Base-by-base conservation (phyloP, 306 rosid species). In the Sechiopsis laciniata region DNA sequence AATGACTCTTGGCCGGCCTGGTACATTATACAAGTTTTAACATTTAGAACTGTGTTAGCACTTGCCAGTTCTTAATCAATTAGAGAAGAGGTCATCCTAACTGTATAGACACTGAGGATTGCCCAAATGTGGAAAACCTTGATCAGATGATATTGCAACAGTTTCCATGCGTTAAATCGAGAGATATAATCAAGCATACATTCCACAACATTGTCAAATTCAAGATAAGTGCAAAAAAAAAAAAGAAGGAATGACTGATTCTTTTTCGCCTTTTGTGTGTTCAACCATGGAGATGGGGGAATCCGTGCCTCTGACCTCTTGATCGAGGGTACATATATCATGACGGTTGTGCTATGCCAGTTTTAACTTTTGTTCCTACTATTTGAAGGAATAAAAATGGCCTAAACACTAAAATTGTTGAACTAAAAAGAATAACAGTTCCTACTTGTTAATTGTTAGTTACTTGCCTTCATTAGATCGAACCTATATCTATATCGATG, bases 1-100 rank as follows among this genome's bases (percentile, higher is more conserved):
- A 94, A 94, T 16, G 99, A 94, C 87, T 94, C 99, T 85, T 94
- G 99, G 79, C 99, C 99, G 10, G 99, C 99, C 99, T 94, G 88
- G 77, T 53, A 79, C 71, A 71, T 26, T 77, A 7, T 20, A 19
- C 58, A 66, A 76, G 54, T 26, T 35, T 48, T 63, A 75, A 72
- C 54, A 74, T 60, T 60, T 29, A 55, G 52, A 72, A 72, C 19
- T 32, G 32, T n/a, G 75, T 71, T 42, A 29, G 10, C 48, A 37
- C 72, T 67, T 17, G 61, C 15, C 19, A n/a, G 20, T 20, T 46
- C 46, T 74, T 22, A 51, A 59, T 57, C 50, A 74, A 66, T 45
- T 45, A 66, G 37, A 66, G 29, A 20, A 66, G 8, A 45, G 55
- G 55, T n/a, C 14, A 46, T 45, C 32, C n/a, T 19, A 42, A 19